Evolutionary conservation across 805 yeast species (phyloP), one percentile per base, ranked within the genome.

Genomic region (Sugiyamaella boreocaroliniensis): DNA sequence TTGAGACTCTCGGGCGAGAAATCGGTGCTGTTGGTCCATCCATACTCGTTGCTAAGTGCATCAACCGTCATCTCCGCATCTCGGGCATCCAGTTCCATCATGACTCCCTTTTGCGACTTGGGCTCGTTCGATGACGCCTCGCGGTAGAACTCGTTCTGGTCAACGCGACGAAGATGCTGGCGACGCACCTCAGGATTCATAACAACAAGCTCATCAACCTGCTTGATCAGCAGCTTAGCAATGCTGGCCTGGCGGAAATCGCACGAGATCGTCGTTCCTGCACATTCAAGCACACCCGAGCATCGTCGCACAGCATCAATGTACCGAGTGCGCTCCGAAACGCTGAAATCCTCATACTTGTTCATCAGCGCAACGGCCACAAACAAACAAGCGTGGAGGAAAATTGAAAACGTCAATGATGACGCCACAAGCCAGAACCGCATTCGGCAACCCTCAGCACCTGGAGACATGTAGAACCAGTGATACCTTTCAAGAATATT

Each of bases 371-470:
- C 26, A 9, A 60, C 51, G 2, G 55, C 46, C 14, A 57, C 45
- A 43, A 46, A 52, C 43, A 58, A 32, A 18, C 51, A 43, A 18
- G 63, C 60, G 43, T 61, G 64, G 4, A 57, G 15, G 40, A 55
- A 55, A 22, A 54, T 46, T 2, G 58, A 45, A 41, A 53, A 41
- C 10, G 54, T 49, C 26, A 55, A 29, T 14, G 54, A 26, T 10
- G 52, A 43, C 7, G 47, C 45, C 14, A 51, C 32, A 49, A 51
- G 49, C 55, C 55, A 51, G 51, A 52, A 60, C 45, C 42, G 40
- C 29, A 41, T 34, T 16, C 56, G 45, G 12, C 55, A 43, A 19
- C 40, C 43, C 11, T 22, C 43, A 2, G 58, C 56, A 37, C 50
- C 55, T 4, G 47, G 37, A 2, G 29, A 19, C 44, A 47, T 18